Percentiles rank a stretch among this genome's conserved stretches.
Conservation (phyloP, 2,329 filamentous ascomycete species). For the Neophaeococcomyces mojaviensis region DNA sequence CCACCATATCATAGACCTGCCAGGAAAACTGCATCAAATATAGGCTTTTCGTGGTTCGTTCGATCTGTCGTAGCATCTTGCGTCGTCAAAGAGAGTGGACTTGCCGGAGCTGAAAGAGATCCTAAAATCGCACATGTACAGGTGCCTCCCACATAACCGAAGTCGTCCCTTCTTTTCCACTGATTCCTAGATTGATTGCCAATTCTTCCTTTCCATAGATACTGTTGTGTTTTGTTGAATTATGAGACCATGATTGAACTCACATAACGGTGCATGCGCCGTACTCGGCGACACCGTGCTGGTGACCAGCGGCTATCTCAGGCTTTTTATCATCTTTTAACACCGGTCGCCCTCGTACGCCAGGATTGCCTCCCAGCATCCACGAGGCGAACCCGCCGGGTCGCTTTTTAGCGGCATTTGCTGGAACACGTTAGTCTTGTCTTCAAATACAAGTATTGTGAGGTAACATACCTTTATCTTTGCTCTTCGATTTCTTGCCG, state of each 20-base stretch:
- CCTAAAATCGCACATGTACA: not conserved
- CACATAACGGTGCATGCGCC: slow-evolving; percentile 29
- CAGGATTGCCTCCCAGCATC: slow-evolving; percentile 33
- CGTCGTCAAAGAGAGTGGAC: not conserved
- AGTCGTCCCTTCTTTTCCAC: not conserved
- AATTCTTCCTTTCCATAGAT: not conserved
- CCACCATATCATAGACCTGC: not conserved
- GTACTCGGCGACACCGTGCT: slow-evolving; percentile 24
- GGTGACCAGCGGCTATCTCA: slow-evolving; percentile 28
- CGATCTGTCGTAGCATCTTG: not conserved
- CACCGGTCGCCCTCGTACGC: slow-evolving; percentile 23
- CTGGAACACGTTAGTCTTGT: not conserved
- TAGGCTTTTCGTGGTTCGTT: no score
- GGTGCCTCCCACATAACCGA: not conserved
- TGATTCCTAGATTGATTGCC: not conserved
- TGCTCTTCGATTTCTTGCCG: slow-evolving; percentile 14
- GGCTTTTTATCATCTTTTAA: slow-evolving; percentile 43
- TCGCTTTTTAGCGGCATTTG: slow-evolving; percentile 17
- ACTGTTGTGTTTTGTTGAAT: slow-evolving; percentile 4
- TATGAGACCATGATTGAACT: slow-evolving; percentile 13
- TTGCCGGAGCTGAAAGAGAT: not conserved
- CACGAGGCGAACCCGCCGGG: slow-evolving; percentile 34
- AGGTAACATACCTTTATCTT: slow-evolving; percentile 17
- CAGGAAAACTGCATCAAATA: not conserved
- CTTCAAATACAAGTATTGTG: not conserved